Base-by-base conservation (phyloP, 2,329 filamentous ascomycete genomes). In the Zasmidium cellare region DNA sequence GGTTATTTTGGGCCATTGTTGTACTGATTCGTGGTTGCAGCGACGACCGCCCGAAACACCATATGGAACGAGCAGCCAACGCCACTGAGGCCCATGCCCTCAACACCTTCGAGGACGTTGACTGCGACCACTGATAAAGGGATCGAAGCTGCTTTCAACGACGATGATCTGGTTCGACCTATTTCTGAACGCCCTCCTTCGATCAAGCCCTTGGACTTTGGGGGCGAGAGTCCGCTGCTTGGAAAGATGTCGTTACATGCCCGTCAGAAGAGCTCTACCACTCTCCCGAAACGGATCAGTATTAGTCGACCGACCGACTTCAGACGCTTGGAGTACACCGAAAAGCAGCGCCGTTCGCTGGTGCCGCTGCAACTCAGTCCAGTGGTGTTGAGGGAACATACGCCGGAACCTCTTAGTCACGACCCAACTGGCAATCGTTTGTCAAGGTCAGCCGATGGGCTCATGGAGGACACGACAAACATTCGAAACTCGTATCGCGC, bases 281-380 rank as follows among this genome's bases (percentile, higher is more conserved):
- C 55, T n/a, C 56, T 65, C 16, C 31, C 56, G 41, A 59, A 53
- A 22, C 70, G 66, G n/a, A 55, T 64, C 3, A 67, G 60, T 55
- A 67, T 66, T 41, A 59, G 67, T 48, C 57, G 57, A 12, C 65
- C 68, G 22, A 65, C 52, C 16, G 59, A 64, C 14, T 67, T 70
- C 24, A 63, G 67, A 48, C 67, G 63, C 12, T 51, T 70, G 9
- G 67, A 68, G n/a, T 60, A 60, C 46, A 64, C 72, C 2, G 68
- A 74, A 35, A 66, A 57, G 50, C 68, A 68, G 59, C 54, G 64
- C 52, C 53, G 69, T 67, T 63, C 62, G 16, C 61, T 70, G 19
- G 59, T 67, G 24, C 67, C 68, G n/a, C 51, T 70, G 41, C 63
- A 64, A 49, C 62, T 69, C 9, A 65, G 56, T 19, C 68, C 65